phyloP scores from a whole-genome alignment of 805 yeast species.

The Candida easanensis region DNA sequence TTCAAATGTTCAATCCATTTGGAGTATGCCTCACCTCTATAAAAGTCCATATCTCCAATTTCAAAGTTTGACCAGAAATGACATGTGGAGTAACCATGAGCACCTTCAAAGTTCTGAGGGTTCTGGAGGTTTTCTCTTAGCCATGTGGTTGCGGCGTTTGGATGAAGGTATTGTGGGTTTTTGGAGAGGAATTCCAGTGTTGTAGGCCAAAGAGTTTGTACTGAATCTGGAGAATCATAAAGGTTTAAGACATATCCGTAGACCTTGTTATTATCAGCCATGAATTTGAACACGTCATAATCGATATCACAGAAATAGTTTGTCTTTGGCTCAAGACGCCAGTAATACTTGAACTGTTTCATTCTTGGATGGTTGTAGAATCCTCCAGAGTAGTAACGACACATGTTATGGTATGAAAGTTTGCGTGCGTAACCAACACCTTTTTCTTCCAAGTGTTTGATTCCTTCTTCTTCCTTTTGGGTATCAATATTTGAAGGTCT shows the following conservation, averaged over 20 bases:
- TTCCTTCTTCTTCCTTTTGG: conserved; percentile 38
- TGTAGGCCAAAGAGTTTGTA: conserved; percentile 64
- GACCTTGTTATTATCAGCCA: conserved; percentile 61
- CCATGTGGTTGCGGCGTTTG: conserved; percentile 62
- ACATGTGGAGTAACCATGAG: conserved; percentile 55
- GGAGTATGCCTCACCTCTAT: conserved; percentile 62
- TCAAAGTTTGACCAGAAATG: conserved; percentile 93
- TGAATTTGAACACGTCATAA: conserved; percentile 74
- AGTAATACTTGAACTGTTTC: conserved; percentile 62
- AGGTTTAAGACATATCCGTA: conserved; percentile 73
- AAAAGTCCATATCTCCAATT: conserved; percentile 81
- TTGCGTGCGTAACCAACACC: conserved; percentile 58
- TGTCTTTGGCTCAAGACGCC: conserved; percentile 81
- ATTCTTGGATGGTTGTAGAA: conserved; percentile 65
- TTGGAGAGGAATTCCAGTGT: conserved; percentile 56
- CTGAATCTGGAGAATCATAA: conserved; percentile 67
- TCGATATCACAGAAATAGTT: conserved; percentile 64
- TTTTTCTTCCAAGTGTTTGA: conserved; percentile 37
- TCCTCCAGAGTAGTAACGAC: conserved; percentile 67
- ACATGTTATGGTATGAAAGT: conserved; percentile 78
- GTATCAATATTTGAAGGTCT: conserved; percentile 57
- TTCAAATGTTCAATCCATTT: conserved; percentile 65
- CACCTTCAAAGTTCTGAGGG: conserved; percentile 41
- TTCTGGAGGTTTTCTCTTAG: conserved; percentile 54
- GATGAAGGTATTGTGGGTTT: conserved; percentile 56